Evolutionary conservation across 1,284 basidiomycete species (phyloP).

Genomic region (Apiotrichum montevideense): DNA sequence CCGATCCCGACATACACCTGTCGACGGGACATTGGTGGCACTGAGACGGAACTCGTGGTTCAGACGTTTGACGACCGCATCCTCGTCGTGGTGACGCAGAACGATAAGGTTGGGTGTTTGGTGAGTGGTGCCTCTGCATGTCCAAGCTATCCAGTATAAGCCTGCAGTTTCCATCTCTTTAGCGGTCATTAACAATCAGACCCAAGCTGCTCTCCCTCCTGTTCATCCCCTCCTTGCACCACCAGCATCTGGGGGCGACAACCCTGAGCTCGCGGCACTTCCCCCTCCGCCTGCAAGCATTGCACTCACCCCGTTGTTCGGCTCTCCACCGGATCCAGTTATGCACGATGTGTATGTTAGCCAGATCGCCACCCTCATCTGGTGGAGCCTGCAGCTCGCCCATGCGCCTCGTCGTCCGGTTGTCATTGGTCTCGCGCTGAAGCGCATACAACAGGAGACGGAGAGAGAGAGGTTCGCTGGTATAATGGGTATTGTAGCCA

Average conservation of each 20-base stretch:
- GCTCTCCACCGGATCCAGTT: constrained; percentile 57
- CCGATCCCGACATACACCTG: constrained; percentile 46
- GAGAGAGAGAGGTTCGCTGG: constrained; percentile 60
- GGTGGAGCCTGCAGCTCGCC: constrained; percentile 54
- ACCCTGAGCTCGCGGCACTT: constrained; percentile 56
- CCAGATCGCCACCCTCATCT: constrained; percentile 79
- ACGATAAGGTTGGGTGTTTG: constrained; percentile 75
- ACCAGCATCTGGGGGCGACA: constrained; percentile 53
- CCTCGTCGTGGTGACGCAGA: constrained; percentile 74
- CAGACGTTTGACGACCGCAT: constrained; percentile 72
- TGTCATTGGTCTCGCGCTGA: constrained; percentile 39
- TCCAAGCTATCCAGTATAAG: no score
- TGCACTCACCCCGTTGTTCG: constrained; percentile 68
- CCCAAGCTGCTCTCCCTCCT: constrained; percentile 70
- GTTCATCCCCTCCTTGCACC: constrained; percentile 61
- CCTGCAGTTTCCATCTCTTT: no score
- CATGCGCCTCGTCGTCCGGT: constrained; percentile 28
- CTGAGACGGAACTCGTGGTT: constrained; percentile 65
- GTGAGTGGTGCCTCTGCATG: constrained; percentile 47
- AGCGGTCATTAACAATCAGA: constrained; percentile 49
- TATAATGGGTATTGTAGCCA: constrained; percentile 61
- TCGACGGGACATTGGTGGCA: constrained; percentile 53
- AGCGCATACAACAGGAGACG: constrained; percentile 47
- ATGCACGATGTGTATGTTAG: constrained; percentile 74
- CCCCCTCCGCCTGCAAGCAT: constrained; percentile 67